Evolutionary conservation across 768 basidiomycete species (phyloP).

Genomic region (Rhodotorula kratochvilovae): DNA sequence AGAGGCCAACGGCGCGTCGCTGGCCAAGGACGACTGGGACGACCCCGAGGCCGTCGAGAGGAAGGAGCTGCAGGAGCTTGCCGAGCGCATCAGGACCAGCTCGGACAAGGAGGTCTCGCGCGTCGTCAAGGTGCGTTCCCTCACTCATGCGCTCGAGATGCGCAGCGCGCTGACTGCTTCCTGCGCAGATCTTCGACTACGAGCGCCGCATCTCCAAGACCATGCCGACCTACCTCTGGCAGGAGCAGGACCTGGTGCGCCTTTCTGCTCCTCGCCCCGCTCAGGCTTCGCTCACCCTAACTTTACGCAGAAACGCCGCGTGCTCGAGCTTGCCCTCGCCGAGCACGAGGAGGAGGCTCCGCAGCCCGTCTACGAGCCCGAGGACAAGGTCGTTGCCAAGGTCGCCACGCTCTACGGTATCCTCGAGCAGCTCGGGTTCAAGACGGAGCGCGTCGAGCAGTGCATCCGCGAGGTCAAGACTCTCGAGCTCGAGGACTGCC

Average conservation of each 20-base stretch:
- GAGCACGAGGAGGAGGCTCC: conserved; percentile 10
- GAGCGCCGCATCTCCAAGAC: conserved; percentile 69
- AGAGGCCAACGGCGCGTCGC: conserved; percentile 37
- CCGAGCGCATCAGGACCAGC: conserved; percentile 80
- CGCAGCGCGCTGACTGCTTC: neutral
- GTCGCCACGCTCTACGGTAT: conserved; percentile 78
- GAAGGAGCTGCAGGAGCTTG: conserved; percentile 60
- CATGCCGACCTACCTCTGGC: conserved; percentile 51
- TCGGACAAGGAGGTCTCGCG: conserved; percentile 77
- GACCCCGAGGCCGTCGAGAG: conserved; percentile 44
- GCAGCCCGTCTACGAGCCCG: conserved; percentile 54
- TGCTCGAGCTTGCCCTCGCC: conserved; percentile 25
- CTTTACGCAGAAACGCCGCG: conserved; percentile 25
- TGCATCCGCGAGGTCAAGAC: conserved; percentile 64
- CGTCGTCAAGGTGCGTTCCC: conserved; percentile 60
- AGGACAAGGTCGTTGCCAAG: conserved; percentile 66
- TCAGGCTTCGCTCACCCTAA: neutral
- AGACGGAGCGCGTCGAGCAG: conserved; percentile 62
- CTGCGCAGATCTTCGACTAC: conserved; percentile 66
- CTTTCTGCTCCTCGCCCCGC: neutral
- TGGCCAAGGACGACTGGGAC: conserved; percentile 27
- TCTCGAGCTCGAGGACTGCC: conserved; percentile 77
- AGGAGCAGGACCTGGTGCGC: conserved; percentile 31
- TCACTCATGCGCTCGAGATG: neutral
- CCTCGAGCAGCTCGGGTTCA: conserved; percentile 70